Conservation (phyloP, 2,329 filamentous ascomycete species). For the Tetracladium maxilliforme region DNA sequence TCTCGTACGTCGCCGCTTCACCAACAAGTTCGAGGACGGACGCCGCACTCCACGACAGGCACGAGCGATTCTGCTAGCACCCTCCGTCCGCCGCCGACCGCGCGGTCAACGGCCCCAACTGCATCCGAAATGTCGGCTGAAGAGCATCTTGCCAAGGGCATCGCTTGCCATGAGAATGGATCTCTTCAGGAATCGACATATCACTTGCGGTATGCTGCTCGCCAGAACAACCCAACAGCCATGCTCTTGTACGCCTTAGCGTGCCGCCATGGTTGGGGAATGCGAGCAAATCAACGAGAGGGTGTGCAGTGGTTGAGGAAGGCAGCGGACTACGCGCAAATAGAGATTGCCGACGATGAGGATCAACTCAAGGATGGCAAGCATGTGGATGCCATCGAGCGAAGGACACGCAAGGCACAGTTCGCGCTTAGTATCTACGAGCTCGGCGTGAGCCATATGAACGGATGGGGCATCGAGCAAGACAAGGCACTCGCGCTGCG, state of each 20-base stretch:
- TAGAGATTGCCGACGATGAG: slow-evolving; percentile 75
- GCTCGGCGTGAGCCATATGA: slow-evolving; percentile 90
- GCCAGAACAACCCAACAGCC: slow-evolving; percentile 72
- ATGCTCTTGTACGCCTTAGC: slow-evolving; percentile 95
- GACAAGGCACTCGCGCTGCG: slow-evolving; percentile 77
- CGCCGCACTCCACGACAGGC: too few species aligned
- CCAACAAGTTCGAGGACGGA: too few species aligned
- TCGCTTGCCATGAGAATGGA: slow-evolving; percentile 78
- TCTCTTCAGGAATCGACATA: slow-evolving; percentile 90
- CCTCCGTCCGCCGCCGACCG: too few species aligned
- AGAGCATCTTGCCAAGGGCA: slow-evolving; percentile 80
- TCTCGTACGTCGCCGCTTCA: too few species aligned
- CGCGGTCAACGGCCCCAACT: too few species aligned
- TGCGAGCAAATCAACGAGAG: slow-evolving; percentile 81
- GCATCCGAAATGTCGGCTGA: slow-evolving; percentile 63
- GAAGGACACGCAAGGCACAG: slow-evolving; percentile 76
- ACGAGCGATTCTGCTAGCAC: too few species aligned
- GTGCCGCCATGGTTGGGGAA: slow-evolving; percentile 94
- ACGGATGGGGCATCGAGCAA: slow-evolving; percentile 93
- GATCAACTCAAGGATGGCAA: slow-evolving; percentile 48
- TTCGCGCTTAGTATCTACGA: slow-evolving; percentile 95
- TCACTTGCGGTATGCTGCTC: slow-evolving; percentile 79
- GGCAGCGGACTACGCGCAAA: slow-evolving; percentile 69
- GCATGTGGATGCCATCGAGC: slow-evolving; percentile 49
- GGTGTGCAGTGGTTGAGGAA: slow-evolving; percentile 86